These are phyloP conservation scores for Tricholoma matsutake DNA, from an alignment of 768 basidiomycete genomes.

Conservation along the genomic window DNA sequence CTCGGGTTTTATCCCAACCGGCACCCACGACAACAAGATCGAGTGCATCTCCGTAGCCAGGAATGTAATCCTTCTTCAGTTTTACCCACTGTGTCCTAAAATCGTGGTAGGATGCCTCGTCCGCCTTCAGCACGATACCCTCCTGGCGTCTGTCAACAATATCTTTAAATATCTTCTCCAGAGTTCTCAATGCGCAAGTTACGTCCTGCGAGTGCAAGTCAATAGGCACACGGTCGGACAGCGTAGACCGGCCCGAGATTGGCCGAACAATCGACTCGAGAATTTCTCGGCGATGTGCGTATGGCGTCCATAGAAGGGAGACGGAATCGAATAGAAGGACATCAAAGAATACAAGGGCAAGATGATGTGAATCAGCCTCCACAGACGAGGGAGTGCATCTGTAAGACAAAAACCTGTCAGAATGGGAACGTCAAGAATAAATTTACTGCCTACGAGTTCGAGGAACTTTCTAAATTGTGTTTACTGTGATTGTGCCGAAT, in stretches of 20 bases:
- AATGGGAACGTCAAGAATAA: neutral
- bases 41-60: conserved; percentile 75
- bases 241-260: conserved; percentile 59
- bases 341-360: conserved; percentile 88
- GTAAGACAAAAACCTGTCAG: neutral
- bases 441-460: neutral
- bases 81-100: conserved; percentile 76
- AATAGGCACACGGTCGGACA: conserved; percentile 56
- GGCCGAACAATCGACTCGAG: conserved; percentile 56
- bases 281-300: conserved; percentile 53
- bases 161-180: conserved; percentile 39
- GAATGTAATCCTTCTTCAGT: conserved; percentile 86
- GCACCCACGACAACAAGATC: conserved; percentile 79
- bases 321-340: conserved; percentile 65
- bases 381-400: conserved; percentile 30
- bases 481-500: conserved; percentile 33
- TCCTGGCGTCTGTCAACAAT: conserved; percentile 55
- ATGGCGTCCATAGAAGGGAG: conserved; percentile 54
- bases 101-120: conserved; percentile 65
- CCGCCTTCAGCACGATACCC: conserved; percentile 78
- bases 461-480: neutral
- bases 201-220: conserved; percentile 24
- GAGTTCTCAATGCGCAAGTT: conserved; percentile 2
- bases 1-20: conserved; percentile 78
- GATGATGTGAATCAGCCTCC: conserved; percentile 43